Evolutionary conservation across 768 basidiomycete genomes (phyloP).

Genomic region (Kwoniella dendrophila): DNA sequence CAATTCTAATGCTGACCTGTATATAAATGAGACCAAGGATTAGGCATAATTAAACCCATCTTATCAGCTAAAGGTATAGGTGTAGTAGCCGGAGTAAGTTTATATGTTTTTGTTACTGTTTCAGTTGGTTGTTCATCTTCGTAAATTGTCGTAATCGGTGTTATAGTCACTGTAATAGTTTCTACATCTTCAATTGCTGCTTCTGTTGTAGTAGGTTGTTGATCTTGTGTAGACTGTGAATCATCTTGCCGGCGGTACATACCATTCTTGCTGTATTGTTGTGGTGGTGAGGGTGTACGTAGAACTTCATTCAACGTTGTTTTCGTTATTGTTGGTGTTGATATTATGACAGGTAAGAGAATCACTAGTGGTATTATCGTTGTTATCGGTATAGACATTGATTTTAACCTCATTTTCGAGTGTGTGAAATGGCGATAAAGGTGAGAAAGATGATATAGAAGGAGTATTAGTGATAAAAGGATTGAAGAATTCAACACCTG

Average conservation of each 20-base stretch:
- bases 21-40: slow-evolving; percentile 44
- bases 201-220: not conserved
- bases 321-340: not conserved
- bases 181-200: slow-evolving; percentile 1
- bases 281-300: slow-evolving; percentile 4
- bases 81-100: slow-evolving; percentile 18
- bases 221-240: not conserved
- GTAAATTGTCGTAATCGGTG: slow-evolving; percentile 17
- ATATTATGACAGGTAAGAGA: not conserved
- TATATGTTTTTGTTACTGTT: slow-evolving; percentile 13
- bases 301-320: slow-evolving; percentile 26
- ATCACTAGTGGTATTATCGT: not conserved
- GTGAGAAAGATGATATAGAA: not conserved
- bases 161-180: slow-evolving; percentile 13
- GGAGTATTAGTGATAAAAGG: no score
- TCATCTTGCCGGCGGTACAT: slow-evolving; percentile 3
- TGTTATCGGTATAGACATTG: not conserved
- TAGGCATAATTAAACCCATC: slow-evolving; percentile 55
- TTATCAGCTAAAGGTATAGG: slow-evolving; percentile 38
- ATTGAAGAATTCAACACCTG: no score
- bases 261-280: no score
- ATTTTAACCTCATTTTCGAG: not conserved
- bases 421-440: not conserved
- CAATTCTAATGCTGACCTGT: slow-evolving; percentile 35
- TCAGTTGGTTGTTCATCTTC: slow-evolving; percentile 3